phyloP scores from a whole-genome alignment of 176 grass and related monocot species.

The Dendrocalamus sinicus region DNA sequence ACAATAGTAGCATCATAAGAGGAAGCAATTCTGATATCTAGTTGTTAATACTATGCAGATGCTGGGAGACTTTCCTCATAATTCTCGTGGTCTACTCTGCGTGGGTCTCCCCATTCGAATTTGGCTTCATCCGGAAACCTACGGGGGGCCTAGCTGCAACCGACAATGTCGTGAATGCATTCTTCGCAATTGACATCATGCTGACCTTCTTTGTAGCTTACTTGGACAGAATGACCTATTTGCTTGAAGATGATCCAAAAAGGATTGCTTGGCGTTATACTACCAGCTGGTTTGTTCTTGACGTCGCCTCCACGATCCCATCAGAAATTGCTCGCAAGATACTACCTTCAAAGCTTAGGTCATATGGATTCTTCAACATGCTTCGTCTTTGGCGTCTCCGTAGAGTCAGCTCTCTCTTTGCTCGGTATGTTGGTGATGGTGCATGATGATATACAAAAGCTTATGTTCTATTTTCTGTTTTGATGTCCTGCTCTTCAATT shows the following conservation, averaged over 20 bases:
- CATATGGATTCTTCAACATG: slow-evolving; percentile 97
- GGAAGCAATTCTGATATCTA: slow-evolving; percentile 32
- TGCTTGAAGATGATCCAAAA: slow-evolving; percentile 66
- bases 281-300: slow-evolving; percentile 85
- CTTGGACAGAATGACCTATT: slow-evolving; percentile 73
- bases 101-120: slow-evolving; percentile 95
- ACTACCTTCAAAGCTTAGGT: slow-evolving; percentile 61
- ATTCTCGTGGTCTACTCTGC: slow-evolving; percentile 90
- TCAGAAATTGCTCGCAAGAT: slow-evolving; percentile 70
- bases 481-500: not conserved
- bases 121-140: slow-evolving; percentile 72
- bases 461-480: not conserved
- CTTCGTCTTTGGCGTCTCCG: slow-evolving; percentile 94
- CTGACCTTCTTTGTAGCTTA: slow-evolving; percentile 96
- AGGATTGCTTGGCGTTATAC: slow-evolving; percentile 75
- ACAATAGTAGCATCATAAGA: not conserved
- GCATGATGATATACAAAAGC: not conserved
- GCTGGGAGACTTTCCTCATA: slow-evolving; percentile 85
- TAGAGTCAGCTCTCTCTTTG: slow-evolving; percentile 95
- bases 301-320: slow-evolving; percentile 78
- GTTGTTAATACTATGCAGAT: slow-evolving; percentile 52
- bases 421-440: slow-evolving; percentile 57
- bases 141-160: slow-evolving; percentile 58
- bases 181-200: slow-evolving; percentile 88
- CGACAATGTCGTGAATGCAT: slow-evolving; percentile 80